Conservation (phyloP, 2,329 filamentous ascomycete genomes). For the Penicillium sclerotigenum region DNA sequence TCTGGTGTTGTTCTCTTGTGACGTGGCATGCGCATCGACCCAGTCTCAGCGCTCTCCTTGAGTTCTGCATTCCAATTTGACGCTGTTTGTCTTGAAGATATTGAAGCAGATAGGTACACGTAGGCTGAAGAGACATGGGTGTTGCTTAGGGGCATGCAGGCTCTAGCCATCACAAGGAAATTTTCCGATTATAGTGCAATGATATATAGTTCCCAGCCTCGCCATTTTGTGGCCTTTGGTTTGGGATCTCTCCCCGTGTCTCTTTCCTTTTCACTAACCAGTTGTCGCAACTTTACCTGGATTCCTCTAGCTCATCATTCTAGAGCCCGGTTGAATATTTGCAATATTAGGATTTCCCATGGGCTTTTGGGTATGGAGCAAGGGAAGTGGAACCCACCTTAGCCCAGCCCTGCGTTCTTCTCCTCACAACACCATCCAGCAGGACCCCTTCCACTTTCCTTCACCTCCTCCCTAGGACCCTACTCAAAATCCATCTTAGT, state of each 20-base stretch:
- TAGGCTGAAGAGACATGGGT: slow-evolving; percentile 20
- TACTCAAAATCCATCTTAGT: not conserved
- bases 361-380: not conserved
- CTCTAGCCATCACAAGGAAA: slow-evolving; percentile 11
- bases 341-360: not conserved
- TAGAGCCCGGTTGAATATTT: not conserved
- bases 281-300: not conserved
- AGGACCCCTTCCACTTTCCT: not conserved
- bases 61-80: slow-evolving; percentile 19
- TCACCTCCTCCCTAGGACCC: too few relatives aligned
- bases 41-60: slow-evolving; percentile 22
- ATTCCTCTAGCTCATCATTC: not conserved
- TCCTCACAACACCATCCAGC: not conserved
- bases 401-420: not conserved
- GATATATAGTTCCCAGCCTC: slow-evolving; percentile 14
- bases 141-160: slow-evolving; percentile 10
- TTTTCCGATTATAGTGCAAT: slow-evolving; percentile 4
- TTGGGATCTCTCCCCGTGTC: too few relatives aligned
- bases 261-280: not conserved
- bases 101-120: slow-evolving; percentile 29
- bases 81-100: slow-evolving; percentile 12
- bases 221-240: not conserved
- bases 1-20: slow-evolving; percentile 27
- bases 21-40: slow-evolving; percentile 34
- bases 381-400: not conserved